Conservation (phyloP, 2,329 filamentous ascomycete genomes). For the Fusarium camptoceras region DNA sequence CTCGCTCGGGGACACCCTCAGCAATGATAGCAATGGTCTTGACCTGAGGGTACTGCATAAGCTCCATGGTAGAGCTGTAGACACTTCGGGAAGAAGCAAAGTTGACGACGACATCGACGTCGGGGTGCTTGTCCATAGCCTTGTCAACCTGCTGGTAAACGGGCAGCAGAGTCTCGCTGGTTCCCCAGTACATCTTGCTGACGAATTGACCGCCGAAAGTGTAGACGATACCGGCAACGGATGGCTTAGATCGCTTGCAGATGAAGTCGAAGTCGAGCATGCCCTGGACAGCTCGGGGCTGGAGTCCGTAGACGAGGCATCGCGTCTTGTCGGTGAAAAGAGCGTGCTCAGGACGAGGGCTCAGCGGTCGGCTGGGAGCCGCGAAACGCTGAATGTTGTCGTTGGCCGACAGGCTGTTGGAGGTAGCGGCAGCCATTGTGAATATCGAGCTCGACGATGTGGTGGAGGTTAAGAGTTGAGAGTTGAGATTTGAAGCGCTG, state of each 20-base stretch:
- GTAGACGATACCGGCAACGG: constrained; percentile 99
- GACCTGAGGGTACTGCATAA: constrained; percentile 97
- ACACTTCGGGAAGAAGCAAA: constrained; percentile 99
- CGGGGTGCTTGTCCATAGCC: constrained; percentile 94
- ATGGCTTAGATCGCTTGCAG: constrained; percentile 97
- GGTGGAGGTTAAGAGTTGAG: constrained; percentile 28
- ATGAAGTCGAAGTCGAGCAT: constrained; percentile 99
- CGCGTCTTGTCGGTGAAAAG: constrained; percentile 99
- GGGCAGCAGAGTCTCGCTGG: constrained; percentile 96
- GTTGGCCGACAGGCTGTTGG: constrained; percentile 79
- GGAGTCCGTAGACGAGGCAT: constrained; percentile 99
- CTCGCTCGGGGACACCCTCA: constrained; percentile 97
- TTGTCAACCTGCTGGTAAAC: constrained; percentile 96
- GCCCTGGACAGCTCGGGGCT: constrained; percentile 90
- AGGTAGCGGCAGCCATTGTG: constrained; percentile 67
- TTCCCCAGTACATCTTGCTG: constrained; percentile 99
- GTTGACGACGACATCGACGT: constrained; percentile 99
- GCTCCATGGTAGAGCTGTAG: constrained; percentile 97
- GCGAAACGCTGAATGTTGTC: constrained; percentile 98
- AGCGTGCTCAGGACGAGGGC: constrained; percentile 86
- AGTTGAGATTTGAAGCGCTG: constrained; percentile 32
- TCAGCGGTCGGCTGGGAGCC: constrained; percentile 90
- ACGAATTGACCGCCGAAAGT: constrained; percentile 99
- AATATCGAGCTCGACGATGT: constrained; percentile 43
- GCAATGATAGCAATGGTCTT: constrained; percentile 99